Base-by-base conservation (phyloP, 208 protist genomes). In the Polymyxa betae region DNA sequence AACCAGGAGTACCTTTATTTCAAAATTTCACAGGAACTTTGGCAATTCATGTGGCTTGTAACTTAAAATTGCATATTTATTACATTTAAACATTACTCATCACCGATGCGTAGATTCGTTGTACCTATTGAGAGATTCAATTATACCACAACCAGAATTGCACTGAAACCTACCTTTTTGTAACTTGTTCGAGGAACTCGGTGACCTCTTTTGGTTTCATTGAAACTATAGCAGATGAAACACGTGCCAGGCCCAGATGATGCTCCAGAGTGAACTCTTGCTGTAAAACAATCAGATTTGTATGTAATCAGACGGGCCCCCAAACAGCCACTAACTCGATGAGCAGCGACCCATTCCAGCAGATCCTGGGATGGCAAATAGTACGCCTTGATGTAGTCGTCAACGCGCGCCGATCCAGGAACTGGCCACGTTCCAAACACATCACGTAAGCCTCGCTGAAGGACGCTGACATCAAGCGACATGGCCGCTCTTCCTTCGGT, bases 351-450 rank as follows among this genome's bases (percentile, higher is more conserved):
- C 5, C 5, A 82, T 5, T 35, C 16, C 5, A 82, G 72, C 5
- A 82, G n/a, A 35, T 82, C 72, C 12, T 82, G 10, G 16, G n/a
- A 20, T 43, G n/a, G 72, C 72, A 82, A 43, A 43, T 82, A 82
- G n/a, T 82, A 82, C n/a, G 72, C 72, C 72, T 82, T 82, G 72
- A 82, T 82, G 40, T 40, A 82, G 16, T 82, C 72, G n/a, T 82
- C 72, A 35, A 82, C n/a, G n/a, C 72, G 72, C 5, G n/a, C 72
- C 5, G 35, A 5, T 5, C 72, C 72, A 12, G 72, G 72, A n/a
- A 82, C 10, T 12, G 72, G 72, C 72, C 72, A 82, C 5, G 35
- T n/a, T 5, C n/a, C 16, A 35, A 43, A 35, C 5, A 82, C 72
- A 5, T 82, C 72, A 5, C n/a, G 5, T 5, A 82, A n/a, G 35